Conservation (phyloP, 2,329 filamentous ascomycete species). For the Microdochium nivale region DNA sequence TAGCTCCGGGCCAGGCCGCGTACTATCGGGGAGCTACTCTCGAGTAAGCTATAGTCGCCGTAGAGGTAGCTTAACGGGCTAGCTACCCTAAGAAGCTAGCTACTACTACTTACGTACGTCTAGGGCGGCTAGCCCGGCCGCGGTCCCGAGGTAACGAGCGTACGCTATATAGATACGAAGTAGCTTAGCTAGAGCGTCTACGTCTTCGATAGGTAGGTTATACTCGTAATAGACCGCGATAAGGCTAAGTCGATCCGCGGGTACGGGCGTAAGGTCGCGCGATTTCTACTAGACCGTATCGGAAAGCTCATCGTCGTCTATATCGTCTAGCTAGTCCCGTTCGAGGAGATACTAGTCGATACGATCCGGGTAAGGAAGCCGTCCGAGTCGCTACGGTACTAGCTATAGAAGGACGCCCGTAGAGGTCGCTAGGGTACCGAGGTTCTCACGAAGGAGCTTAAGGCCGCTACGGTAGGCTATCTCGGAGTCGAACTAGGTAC, state of each 20-base stretch:
- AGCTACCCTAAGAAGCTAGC: neutral
- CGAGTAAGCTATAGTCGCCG: neutral
- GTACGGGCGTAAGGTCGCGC: neutral
- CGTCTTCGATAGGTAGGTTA: neutral
- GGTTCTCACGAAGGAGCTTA: conserved; percentile 1
- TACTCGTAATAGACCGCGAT: neutral
- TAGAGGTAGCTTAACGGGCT: neutral
- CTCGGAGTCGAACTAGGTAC: neutral
- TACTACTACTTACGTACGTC: neutral
- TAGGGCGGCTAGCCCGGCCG: conserved; percentile 1
- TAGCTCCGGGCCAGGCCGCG: neutral
- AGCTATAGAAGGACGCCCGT: neutral
- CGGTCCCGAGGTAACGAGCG: neutral
- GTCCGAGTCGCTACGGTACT: neutral
- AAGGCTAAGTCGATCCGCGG: neutral
- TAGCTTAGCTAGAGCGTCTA: neutral
- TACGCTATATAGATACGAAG: neutral
- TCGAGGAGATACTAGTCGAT: conserved; percentile 1
- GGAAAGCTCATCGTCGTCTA: neutral
- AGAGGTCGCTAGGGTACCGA: neutral
- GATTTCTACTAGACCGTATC: neutral
- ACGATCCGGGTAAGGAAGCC: neutral
- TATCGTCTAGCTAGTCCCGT: neutral
- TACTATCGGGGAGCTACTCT: neutral
- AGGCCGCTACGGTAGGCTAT: neutral